Evolutionary conservation across 2,329 filamentous ascomycete species (phyloP).

Genomic region (Boeremia exigua): DNA sequence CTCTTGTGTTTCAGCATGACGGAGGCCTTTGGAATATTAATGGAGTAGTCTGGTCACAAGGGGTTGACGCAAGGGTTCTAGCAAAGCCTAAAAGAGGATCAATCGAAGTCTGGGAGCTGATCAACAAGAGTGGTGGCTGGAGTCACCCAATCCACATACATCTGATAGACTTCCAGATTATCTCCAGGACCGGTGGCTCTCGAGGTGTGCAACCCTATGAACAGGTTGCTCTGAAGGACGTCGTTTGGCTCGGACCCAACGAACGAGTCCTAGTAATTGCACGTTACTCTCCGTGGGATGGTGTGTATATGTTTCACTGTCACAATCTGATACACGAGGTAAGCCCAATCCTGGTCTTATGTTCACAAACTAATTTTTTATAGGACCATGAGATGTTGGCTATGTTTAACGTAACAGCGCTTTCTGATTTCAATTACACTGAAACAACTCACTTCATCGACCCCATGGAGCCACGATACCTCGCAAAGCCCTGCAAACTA

Average conservation of each 20-base stretch:
- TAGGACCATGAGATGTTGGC: too few relatives aligned
- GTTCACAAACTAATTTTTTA: too few relatives aligned
- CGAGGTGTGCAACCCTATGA: too few relatives aligned
- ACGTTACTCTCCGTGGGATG: neutral
- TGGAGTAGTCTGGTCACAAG: neutral
- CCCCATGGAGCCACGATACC: neutral
- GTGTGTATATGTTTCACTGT: neutral
- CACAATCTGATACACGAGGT: neutral
- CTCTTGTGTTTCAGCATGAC: neutral
- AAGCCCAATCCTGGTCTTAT: neutral
- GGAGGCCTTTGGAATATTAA: neutral
- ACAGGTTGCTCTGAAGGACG: too few relatives aligned
- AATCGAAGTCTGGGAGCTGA: neutral
- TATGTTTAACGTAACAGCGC: neutral
- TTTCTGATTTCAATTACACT: neutral
- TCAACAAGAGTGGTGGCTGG: neutral
- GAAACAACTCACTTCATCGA: neutral
- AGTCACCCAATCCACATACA: too few relatives aligned
- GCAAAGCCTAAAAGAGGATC: neutral
- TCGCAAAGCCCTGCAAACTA: neutral
- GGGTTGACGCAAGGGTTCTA: neutral
- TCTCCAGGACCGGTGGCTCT: too few relatives aligned
- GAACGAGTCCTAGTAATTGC: neutral
- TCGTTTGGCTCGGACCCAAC: neutral
- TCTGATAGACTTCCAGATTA: too few relatives aligned